Evolutionary conservation across 768 basidiomycete genomes (phyloP).

Genomic region (Rhizopogon roseolus): DNA sequence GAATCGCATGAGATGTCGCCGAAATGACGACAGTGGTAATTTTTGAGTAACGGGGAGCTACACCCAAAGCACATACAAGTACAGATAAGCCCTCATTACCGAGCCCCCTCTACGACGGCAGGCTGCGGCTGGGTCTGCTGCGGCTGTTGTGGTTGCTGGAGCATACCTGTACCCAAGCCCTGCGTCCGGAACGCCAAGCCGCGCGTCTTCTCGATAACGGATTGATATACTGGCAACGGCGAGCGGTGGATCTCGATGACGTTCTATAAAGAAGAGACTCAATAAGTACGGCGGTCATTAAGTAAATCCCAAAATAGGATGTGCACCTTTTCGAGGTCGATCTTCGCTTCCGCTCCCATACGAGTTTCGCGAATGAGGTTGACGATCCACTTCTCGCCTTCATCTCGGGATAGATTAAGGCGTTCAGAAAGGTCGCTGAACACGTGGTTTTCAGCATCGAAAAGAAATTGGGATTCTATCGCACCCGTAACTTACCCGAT

Average conservation of each 20-base stretch:
- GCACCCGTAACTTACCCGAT: constrained; percentile 34
- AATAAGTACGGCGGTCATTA: constrained; percentile 6
- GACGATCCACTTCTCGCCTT: constrained; percentile 99
- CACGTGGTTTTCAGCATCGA: background rate
- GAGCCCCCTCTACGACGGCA: constrained; percentile 19
- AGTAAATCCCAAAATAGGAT: background rate
- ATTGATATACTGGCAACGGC: constrained; percentile 85
- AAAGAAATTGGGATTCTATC: background rate
- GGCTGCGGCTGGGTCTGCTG: constrained; percentile 27
- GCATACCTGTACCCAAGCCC: constrained; percentile 78
- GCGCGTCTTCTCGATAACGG: constrained; percentile 93
- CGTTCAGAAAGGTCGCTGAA: constrained; percentile 86
- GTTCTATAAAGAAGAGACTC: constrained; percentile 50
- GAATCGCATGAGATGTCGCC: background rate
- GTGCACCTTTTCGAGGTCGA: constrained; percentile 88
- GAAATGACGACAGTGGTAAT: background rate
- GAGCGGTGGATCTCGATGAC: constrained; percentile 94
- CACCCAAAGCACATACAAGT: background rate
- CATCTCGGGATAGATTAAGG: constrained; percentile 87
- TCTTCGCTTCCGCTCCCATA: constrained; percentile 96
- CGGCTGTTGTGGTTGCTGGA: constrained; percentile 21
- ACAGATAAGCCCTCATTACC: constrained; percentile 9
- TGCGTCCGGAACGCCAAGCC: constrained; percentile 89
- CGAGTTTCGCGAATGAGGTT: constrained; percentile 97
- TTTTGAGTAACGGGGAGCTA: background rate